Evolutionary conservation across 2,329 filamentous ascomycete genomes (phyloP).

Genomic region (Cryphonectria japonica): DNA sequence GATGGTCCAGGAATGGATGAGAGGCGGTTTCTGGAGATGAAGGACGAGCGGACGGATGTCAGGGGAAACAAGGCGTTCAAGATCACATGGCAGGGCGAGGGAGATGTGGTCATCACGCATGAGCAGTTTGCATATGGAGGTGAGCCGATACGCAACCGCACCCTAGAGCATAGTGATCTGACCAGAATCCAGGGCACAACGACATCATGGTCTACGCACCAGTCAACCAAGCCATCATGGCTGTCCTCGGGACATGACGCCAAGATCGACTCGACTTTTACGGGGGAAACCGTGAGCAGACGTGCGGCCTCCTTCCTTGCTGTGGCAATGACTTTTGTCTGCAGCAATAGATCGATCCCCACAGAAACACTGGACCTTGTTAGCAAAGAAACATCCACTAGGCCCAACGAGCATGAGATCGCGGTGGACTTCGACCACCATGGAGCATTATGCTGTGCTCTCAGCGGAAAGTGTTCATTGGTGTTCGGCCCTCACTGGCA

Average conservation of each 20-base stretch:
- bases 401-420: background rate
- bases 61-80: constrained; percentile 54
- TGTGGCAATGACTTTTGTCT: background rate
- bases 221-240: constrained; percentile 65
- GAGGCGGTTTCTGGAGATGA: constrained; percentile 40
- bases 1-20: constrained; percentile 44
- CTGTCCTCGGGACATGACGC: constrained; percentile 11
- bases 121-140: constrained; percentile 60
- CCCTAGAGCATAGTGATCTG: background rate
- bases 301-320: background rate
- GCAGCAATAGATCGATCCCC: background rate
- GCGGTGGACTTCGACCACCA: background rate
- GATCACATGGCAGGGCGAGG: constrained; percentile 48
- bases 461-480: background rate
- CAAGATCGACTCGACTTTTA: background rate
- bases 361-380: background rate
- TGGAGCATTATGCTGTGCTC: background rate
- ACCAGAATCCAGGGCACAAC: constrained; percentile 64
- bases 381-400: background rate
- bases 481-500: background rate
- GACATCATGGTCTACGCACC: constrained; percentile 67
- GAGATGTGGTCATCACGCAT: constrained; percentile 54
- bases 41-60: constrained; percentile 48
- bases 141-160: constrained; percentile 39
- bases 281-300: background rate